Base-by-base conservation (phyloP, 108 stramenopile species). In the Cyclotella choctawhatcheeana region DNA sequence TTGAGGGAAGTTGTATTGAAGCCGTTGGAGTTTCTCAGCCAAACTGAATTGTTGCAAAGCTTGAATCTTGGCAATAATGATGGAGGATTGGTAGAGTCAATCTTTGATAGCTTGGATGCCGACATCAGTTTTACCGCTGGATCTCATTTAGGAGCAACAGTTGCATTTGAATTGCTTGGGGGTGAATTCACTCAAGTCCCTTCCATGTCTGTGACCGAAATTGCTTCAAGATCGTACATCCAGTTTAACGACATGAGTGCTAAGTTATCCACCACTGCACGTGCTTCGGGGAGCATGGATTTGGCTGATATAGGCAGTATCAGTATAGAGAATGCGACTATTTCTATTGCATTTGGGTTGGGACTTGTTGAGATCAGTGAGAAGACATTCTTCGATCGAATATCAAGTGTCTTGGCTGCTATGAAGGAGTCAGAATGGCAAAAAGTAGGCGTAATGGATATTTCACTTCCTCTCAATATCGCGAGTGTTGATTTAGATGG, bases 241-340 rank as follows among this genome's bases (percentile, higher is more conserved):
- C 51, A 74, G 20, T 74, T 74, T 37, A 26, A 74, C 18, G 73
- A 74, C 51, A 54, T 74, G 3, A 63, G 61, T 53, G 73, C 48
- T 5, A 74, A 74, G 44, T 65, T 74, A n/a, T n/a, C 64, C 24
- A 33, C 63, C 18, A 55, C 64, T 24, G 73, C 51, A 31, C 21
- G 65, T 12, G 55, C 47, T 13, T 67, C 35, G 14, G 72, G 56
- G 2, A 30, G 20, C 6, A 44, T 74, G 37, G 37, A 54, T 43
- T 25, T 74, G 34, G 21, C 50, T 21, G 73, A 64, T 31, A 50
- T 66, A n/a, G 73, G 52, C 31, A 35, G 24, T 24, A 20, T 53
- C 10, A 22, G n/a, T 27, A 26, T 70, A n/a, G 2, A 44, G 31
- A 51, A 74, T 26, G 73, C 61, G 14, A 67, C 64, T 2, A 24